Evolutionary conservation across 2,329 filamentous ascomycete species (phyloP), one percentile per base, ranked within the genome.

Genomic region (Trichoderma harzianum): DNA sequence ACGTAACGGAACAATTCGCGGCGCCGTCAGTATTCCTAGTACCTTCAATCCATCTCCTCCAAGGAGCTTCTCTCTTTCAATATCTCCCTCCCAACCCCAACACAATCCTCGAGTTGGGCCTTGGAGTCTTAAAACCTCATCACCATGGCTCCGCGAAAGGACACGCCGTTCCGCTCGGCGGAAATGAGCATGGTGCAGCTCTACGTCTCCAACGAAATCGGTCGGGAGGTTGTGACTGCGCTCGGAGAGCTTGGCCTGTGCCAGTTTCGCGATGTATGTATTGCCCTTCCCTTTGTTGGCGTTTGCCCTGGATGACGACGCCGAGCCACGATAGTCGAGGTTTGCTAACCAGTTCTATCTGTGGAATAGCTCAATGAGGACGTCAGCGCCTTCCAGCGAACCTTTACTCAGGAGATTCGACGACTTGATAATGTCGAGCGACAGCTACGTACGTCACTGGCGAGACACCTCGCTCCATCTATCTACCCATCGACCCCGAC

Each of bases 111-210:
- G 69, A 76, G 72, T 73, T 76, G 76, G 75, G 78, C 78, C 75
- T 26, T 75, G 80, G 79, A 77, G 78, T 75, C 75, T 71, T 73
- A 73, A 72, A 18, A 70, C 74, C 73, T 72, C 79, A 76, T 78
- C 79, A 74, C 74, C 78, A 92, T 92, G 90, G 89, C 89, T 83
- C 86, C 87, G 76, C 84, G 86, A 82, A 85, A 93, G 85, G 94
- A 98, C 86, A 97, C 95, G 84, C 93, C 98, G 87, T 98, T 99
- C 91, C 95, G 97, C 89, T 99, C 96, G 82, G 93, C 94, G 93
- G 93, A 98, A 84, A 99, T 99, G 96, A 98, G 94, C 88, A 92
- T 99, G 92, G 97, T 97, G 80, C 96, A 99, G 91, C 92, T 99
- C 80, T 99, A 98, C 85, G 97, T 99, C 79, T 94, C 96, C 80